Conservation (phyloP, 108 stramenopile species). For the Discostella stelligeroides region DNA sequence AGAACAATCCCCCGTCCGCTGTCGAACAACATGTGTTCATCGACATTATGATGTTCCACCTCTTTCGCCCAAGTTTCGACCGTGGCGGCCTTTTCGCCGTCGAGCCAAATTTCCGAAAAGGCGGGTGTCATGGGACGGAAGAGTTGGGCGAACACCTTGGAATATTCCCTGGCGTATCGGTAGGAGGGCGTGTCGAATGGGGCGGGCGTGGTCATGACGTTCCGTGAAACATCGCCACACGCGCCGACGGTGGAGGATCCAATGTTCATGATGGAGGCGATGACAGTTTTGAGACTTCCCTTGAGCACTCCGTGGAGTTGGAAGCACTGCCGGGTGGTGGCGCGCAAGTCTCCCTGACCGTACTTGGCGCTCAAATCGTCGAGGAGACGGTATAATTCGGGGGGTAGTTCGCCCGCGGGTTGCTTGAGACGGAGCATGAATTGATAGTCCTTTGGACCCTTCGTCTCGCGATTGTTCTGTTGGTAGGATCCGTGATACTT, state of each 20-base stretch:
- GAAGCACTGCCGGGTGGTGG: constrained; percentile 97
- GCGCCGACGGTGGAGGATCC: constrained; percentile 96
- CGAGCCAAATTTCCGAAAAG: constrained; percentile 95
- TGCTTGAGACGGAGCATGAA: constrained; percentile 99
- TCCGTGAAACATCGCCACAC: constrained; percentile 97
- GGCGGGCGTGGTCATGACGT: constrained; percentile 95
- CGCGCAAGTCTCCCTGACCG: constrained; percentile 94
- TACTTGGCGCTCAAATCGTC: constrained; percentile 89
- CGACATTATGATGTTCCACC: constrained; percentile 71
- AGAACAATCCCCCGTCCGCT: constrained; percentile 88
- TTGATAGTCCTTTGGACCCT: constrained; percentile 89
- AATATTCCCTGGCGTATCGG: constrained; percentile 77
- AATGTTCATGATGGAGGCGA: constrained; percentile 95
- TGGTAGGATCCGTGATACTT: constrained; percentile 99
- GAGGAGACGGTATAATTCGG: constrained; percentile 89
- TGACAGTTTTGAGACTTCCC: constrained; percentile 94
- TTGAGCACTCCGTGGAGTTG: constrained; percentile 98
- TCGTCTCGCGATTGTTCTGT: constrained; percentile 93
- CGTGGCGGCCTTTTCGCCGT: constrained; percentile 93
- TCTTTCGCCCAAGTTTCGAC: constrained; percentile 92
- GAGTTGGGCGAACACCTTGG: constrained; percentile 91
- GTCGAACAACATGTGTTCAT: constrained; percentile 79
- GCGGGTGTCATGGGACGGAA: constrained; percentile 95
- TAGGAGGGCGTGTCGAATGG: constrained; percentile 84
- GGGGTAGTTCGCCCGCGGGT: constrained; percentile 94